Percentiles rank a stretch among this genome's conserved stretches.
These are phyloP conservation scores for Pistacia vera DNA, from an alignment of 345 rosid species.

Conservation along the genomic window DNA sequence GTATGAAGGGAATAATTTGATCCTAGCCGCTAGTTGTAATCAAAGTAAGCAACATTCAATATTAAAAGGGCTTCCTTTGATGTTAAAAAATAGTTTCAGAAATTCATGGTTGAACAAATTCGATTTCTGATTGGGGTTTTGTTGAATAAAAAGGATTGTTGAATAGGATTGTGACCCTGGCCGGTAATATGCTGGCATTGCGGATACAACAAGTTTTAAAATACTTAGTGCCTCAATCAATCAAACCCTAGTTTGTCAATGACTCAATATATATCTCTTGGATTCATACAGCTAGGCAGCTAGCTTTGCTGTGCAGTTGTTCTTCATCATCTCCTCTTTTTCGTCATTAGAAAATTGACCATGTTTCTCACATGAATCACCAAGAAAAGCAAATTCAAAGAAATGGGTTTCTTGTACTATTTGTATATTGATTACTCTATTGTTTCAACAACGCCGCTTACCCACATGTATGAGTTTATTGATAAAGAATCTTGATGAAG, in stretches of 20 bases:
- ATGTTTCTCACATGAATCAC: not conserved
- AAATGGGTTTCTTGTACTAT: too few species aligned
- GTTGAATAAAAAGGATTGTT: not conserved
- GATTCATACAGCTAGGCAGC: not conserved
- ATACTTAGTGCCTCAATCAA: slow-evolving; percentile 4
- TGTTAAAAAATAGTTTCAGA: not conserved
- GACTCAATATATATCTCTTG: not conserved
- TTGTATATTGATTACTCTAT: too few species aligned
- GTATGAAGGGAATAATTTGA: slow-evolving; percentile 6
- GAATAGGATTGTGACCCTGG: slow-evolving; percentile 2
- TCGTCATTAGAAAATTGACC: not conserved
- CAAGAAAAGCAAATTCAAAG: not conserved
- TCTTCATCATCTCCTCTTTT: too few species aligned
- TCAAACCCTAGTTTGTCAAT: not conserved
- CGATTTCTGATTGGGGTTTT: not conserved
- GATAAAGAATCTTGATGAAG: too few species aligned
- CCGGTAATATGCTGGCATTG: slow-evolving; percentile 18
- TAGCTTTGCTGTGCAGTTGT: not conserved
- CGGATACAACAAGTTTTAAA: not conserved
- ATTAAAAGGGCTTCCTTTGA: not conserved
- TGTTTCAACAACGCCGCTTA: too few species aligned
- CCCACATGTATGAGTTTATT: too few species aligned
- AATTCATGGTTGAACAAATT: not conserved
- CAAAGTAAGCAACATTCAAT: slow-evolving; percentile 14
- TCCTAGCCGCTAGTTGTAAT: slow-evolving; percentile 4